Base-by-base conservation (phyloP, 192 early-diverging fungal species). In the Linnemannia elongata region DNA sequence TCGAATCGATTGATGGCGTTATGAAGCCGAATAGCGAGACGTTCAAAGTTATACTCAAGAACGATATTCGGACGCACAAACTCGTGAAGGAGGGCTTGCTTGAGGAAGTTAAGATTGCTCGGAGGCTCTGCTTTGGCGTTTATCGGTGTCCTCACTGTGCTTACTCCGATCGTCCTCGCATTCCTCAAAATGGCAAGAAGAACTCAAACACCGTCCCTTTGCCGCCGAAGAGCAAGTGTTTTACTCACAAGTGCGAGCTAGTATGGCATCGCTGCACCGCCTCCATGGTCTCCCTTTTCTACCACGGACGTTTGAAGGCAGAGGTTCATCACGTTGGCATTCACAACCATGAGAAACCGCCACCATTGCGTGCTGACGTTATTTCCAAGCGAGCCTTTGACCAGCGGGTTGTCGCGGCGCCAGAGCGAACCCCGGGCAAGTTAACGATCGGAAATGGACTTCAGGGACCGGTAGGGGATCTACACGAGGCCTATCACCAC, bases 331-430 rank as follows among this genome's bases (percentile, higher is more conserved):
- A 80, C n/a, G 2, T 18, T 41, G 78, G 78, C 3, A 13, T 68
- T 15, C 78, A 80, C 30, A 68, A 80, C 33, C 78, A 80, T 36
- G 7, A 57, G 7, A 63, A 44, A 9, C 78, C 78, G 5, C 72
- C 39, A 39, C 36, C 75, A 41, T 2, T 76, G 1, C 30, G 57
- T n/a, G 17, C 75, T 6, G 24, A 39, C 39, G n/a, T 42, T 30
- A n/a, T 36, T 9, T 36, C 75, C 6, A 76, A 42, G 75, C 39
- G n/a, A 39, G 38, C 38, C 12, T 47, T 55, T 17, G 24, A 66
- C 13, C 13, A 33, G 41, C 49, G 42, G 4, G 72, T 80, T 9
- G 55, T 30, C 41, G 41, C 60, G 13, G 70, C 78, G 8, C 78
- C 72, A 63, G 57, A 80, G 30, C 22, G 60, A 8, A 35, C 3